Conservation (phyloP, 164 flowering plant species). For the Malania oleifera region DNA sequence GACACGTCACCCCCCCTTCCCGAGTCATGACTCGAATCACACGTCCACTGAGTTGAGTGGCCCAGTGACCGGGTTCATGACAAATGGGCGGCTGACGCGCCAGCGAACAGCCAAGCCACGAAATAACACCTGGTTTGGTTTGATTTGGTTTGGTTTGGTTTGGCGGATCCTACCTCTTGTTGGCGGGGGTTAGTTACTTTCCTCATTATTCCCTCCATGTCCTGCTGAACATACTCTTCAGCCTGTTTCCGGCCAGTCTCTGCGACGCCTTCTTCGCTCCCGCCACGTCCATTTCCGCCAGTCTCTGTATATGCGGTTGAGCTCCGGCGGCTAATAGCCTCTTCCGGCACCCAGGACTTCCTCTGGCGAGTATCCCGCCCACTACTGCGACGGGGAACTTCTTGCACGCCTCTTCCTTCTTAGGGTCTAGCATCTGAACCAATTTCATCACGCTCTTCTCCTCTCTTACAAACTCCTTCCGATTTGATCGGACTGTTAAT, state of each 20-base stretch:
- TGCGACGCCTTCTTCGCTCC: conserved; percentile 72
- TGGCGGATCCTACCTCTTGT: conserved; percentile 24
- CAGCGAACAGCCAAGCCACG: not conserved
- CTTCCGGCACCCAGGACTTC: conserved; percentile 50
- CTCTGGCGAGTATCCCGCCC: conserved; percentile 41
- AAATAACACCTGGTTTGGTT: not conserved
- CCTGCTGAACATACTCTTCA: conserved; percentile 59
- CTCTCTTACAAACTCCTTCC: conserved; percentile 64
- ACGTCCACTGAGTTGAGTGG: too few relatives aligned
- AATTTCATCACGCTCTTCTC: conserved; percentile 63
- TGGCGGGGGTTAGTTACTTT: conserved; percentile 34
- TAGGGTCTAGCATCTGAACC: conserved; percentile 63
- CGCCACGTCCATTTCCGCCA: conserved; percentile 61
- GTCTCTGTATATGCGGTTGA: conserved; percentile 43
- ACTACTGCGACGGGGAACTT: conserved; percentile 51
- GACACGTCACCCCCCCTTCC: too few relatives aligned
- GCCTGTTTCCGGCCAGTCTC: conserved; percentile 56
- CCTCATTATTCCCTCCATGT: conserved; percentile 50
- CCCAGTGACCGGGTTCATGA: too few relatives aligned
- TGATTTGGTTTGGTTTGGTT: not conserved
- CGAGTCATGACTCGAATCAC: too few relatives aligned
- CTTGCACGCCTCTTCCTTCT: conserved; percentile 44
- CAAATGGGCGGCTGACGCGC: too few relatives aligned
- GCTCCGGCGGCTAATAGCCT: conserved; percentile 61
- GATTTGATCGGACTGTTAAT: conserved; percentile 48